Conservation (phyloP, 2,329 filamentous ascomycete species). For the Epichloe uncinata region DNA sequence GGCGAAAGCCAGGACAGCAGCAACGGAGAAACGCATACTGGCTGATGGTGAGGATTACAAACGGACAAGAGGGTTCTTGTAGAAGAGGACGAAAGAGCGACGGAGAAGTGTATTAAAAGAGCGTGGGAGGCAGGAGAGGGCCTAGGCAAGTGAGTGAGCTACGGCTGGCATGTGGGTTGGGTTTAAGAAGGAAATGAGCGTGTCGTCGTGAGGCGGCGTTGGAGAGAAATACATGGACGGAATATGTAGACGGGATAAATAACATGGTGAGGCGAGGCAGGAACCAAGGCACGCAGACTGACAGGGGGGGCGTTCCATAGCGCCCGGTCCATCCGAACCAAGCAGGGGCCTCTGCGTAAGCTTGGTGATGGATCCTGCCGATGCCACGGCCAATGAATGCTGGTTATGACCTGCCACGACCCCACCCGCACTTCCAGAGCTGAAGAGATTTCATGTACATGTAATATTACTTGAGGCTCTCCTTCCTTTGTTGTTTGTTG, state of each 20-base stretch:
- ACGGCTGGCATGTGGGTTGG: conserved; percentile 12
- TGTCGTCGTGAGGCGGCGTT: not conserved
- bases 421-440: too few relatives aligned
- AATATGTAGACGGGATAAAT: too few relatives aligned
- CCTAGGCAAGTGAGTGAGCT: conserved; percentile 12
- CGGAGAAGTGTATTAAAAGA: conserved; percentile 13
- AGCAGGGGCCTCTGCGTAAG: not conserved
- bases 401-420: too few relatives aligned
- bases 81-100: conserved; percentile 7
- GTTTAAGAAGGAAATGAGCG: not conserved
- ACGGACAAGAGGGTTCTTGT: not conserved
- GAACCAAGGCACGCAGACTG: not conserved
- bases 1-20: conserved; percentile 38
- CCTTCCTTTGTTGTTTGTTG: too few relatives aligned
- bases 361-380: not conserved
- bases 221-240: not conserved
- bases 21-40: conserved; percentile 43
- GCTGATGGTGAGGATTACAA: conserved; percentile 2
- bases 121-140: conserved; percentile 17
- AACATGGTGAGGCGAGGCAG: conserved; percentile 4
- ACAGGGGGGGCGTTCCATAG: not conserved
- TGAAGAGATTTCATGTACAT: too few relatives aligned
- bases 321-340: too few relatives aligned
- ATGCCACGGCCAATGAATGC: not conserved
- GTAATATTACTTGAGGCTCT: too few relatives aligned